Conservation (phyloP, 2,329 filamentous ascomycete species). For the Daldinia eschscholtzii region DNA sequence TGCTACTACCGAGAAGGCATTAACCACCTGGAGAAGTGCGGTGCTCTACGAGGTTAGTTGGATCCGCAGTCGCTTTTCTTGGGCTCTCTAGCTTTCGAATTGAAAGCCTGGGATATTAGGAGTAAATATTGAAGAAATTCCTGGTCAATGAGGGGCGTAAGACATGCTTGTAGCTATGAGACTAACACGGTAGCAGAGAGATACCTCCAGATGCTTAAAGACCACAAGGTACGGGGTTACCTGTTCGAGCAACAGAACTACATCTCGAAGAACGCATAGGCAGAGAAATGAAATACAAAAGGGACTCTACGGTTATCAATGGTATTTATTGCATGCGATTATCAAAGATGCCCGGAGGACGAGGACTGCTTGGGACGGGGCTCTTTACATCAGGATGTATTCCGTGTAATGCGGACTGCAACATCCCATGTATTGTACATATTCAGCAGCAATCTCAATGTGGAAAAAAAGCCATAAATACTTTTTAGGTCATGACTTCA, state of each 20-base stretch:
- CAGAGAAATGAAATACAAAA: background rate
- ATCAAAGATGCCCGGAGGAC: constrained; percentile 10
- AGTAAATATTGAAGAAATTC: background rate
- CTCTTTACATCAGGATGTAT: constrained; percentile 11
- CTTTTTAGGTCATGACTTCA: background rate
- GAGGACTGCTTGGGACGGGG: constrained; percentile 19
- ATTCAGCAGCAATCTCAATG: constrained; percentile 6
- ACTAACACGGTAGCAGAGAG: constrained; percentile 56
- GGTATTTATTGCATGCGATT: constrained; percentile 1
- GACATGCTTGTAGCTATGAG: background rate
- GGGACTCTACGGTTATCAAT: constrained; percentile 8
- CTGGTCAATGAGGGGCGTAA: background rate
- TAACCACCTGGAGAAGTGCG: constrained; percentile 91
- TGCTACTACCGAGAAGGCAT: constrained; percentile 88
- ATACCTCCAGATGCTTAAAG: constrained; percentile 82
- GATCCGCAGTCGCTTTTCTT: background rate
- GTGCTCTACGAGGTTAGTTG: constrained; percentile 79
- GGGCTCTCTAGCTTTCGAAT: background rate
- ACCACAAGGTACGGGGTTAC: constrained; percentile 82
- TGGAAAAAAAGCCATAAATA: background rate
- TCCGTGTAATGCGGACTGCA: constrained; percentile 13
- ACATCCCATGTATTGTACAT: constrained; percentile 8
- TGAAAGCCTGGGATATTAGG: no score
- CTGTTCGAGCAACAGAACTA: constrained; percentile 86
- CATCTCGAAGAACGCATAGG: constrained; percentile 53